phyloP scores from a whole-genome alignment of 2,329 filamentous ascomycete species.

The Ophiostoma ips region DNA sequence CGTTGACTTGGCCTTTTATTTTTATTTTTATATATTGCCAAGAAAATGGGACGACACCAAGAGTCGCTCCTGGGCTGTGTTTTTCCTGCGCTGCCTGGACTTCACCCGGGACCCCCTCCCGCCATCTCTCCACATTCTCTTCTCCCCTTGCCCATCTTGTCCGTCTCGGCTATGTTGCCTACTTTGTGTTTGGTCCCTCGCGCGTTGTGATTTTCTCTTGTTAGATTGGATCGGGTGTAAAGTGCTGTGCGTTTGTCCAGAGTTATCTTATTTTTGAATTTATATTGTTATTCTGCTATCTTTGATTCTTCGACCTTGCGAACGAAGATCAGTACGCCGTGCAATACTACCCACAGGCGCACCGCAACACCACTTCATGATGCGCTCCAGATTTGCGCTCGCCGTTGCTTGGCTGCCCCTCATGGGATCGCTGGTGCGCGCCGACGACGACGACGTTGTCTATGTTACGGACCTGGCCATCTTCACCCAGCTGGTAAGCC shows the following conservation, averaged over 20 bases:
- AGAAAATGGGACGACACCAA: too few species aligned
- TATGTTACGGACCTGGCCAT: constrained; percentile 32
- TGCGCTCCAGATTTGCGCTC: neutral
- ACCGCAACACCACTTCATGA: neutral
- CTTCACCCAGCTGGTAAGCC: constrained; percentile 27
- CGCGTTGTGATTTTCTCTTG: neutral
- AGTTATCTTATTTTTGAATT: too few species aligned
- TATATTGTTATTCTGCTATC: too few species aligned
- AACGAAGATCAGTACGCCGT: neutral
- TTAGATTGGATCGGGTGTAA: too few species aligned
- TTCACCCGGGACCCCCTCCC: neutral
- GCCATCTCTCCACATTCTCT: too few species aligned
- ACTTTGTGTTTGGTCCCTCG: too few species aligned
- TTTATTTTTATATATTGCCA: neutral
- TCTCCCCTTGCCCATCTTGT: neutral
- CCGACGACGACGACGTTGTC: constrained; percentile 16
- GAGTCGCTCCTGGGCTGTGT: too few species aligned
- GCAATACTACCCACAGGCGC: neutral
- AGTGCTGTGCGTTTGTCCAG: too few species aligned
- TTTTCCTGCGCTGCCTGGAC: neutral
- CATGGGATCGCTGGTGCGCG: neutral
- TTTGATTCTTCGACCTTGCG: too few species aligned
- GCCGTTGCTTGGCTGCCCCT: constrained; percentile 9
- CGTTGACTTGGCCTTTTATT: neutral
- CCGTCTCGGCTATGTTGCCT: too few species aligned